phyloP scores from a whole-genome alignment of 306 rosid species.

The Pueraria montana region DNA sequence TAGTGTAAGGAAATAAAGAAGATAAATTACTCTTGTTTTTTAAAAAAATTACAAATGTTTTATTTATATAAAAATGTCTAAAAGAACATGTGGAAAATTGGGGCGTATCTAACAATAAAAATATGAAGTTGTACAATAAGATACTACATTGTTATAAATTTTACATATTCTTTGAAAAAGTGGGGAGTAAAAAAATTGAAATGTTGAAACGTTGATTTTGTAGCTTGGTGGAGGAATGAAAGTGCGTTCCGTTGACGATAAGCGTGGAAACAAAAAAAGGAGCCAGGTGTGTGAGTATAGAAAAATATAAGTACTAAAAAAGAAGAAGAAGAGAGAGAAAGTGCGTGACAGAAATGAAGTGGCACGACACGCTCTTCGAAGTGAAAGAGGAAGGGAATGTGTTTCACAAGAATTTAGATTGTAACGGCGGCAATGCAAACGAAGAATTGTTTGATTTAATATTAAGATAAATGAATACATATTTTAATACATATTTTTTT shows the following conservation, averaged over 20 bases:
- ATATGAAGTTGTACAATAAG: neutral
- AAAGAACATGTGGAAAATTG: too few species aligned
- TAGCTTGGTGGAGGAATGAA: neutral
- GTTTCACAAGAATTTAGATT: neutral
- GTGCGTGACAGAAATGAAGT: neutral
- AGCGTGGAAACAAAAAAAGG: neutral
- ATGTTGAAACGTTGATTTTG: neutral
- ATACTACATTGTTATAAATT: too few species aligned
- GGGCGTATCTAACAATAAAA: neutral
- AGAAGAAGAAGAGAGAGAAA: neutral
- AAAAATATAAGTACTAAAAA: neutral
- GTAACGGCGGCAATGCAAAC: slow-evolving; percentile 5
- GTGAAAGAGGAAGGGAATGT: slow-evolving; percentile 22
- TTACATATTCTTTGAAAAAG: neutral
- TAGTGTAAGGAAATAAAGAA: too few species aligned
- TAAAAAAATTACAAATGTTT: too few species aligned
- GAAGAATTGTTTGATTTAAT: too few species aligned
- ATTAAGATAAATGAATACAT: too few species aligned
- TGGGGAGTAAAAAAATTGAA: neutral
- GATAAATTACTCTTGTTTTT: too few species aligned
- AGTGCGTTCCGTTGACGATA: slow-evolving; percentile 34
- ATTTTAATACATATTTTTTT: too few species aligned
- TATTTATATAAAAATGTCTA: too few species aligned
- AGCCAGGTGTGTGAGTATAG: neutral
- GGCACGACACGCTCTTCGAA: neutral